These are phyloP conservation scores for Oryza rufipogon DNA, from an alignment of 176 grass and related monocot species.

Conservation along the genomic window DNA sequence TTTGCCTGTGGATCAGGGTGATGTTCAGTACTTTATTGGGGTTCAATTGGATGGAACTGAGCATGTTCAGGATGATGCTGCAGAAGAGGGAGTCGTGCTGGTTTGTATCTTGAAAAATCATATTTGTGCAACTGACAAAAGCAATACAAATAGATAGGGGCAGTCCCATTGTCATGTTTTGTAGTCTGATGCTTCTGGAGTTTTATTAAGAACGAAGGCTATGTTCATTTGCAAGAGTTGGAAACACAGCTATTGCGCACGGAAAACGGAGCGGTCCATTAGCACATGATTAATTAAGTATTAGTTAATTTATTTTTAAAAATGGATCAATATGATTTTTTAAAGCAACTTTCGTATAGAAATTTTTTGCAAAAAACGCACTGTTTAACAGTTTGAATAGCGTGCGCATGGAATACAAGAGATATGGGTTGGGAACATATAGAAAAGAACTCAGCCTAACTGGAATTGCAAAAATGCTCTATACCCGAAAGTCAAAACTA, in stretches of 20 bases:
- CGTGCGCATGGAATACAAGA: no score
- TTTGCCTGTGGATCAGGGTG: constrained; percentile 62
- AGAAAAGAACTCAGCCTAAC: background rate
- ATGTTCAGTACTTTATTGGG: constrained; percentile 99
- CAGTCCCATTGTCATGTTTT: background rate
- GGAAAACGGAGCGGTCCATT: no score
- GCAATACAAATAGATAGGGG: background rate
- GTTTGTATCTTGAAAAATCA: constrained; percentile 38
- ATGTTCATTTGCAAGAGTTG: no score
- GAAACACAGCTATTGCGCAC: no score
- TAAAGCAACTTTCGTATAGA: no score
- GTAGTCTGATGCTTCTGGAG: background rate
- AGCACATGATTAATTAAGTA: no score
- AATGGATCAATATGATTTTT: no score
- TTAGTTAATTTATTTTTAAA: no score
- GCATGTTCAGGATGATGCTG: constrained; percentile 69
- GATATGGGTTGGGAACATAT: no score
- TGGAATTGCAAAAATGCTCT: background rate
- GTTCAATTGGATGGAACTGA: constrained; percentile 97
- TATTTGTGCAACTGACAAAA: constrained; percentile 20
- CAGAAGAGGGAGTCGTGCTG: constrained; percentile 69
- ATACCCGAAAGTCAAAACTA: background rate
- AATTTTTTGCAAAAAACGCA: no score
- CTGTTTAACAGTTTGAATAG: no score
- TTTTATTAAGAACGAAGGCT: background rate